phyloP scores from a whole-genome alignment of 768 basidiomycete genomes.

The Psilocybe sp. region DNA sequence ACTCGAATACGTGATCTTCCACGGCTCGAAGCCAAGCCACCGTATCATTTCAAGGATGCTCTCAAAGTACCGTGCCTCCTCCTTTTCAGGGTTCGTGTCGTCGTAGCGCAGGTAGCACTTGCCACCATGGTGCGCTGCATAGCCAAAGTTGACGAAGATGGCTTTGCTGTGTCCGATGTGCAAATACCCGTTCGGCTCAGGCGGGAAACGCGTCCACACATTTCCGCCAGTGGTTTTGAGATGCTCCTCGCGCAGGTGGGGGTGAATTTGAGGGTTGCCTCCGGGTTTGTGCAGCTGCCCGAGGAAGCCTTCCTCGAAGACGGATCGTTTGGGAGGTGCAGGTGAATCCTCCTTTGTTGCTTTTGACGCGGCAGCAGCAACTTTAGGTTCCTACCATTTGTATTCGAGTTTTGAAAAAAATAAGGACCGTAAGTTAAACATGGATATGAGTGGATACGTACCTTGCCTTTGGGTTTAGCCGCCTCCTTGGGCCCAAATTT shows the following conservation, averaged over 20 bases:
- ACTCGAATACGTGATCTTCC: constrained; percentile 98
- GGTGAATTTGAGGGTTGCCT: constrained; percentile 84
- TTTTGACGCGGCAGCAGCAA: constrained; percentile 19
- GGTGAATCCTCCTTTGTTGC: constrained; percentile 27
- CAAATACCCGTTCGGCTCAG: constrained; percentile 96
- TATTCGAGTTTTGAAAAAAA: constrained; percentile 17
- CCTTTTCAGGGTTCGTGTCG: constrained; percentile 98
- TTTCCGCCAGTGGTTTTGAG: constrained; percentile 74
- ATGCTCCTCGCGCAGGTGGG: constrained; percentile 77
- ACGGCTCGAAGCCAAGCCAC: constrained; percentile 98
- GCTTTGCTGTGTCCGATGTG: constrained; percentile 98
- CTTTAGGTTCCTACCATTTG: constrained; percentile 38
- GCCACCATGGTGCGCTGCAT: constrained; percentile 90
- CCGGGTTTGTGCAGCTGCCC: constrained; percentile 91
- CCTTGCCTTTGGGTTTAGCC: constrained; percentile 67
- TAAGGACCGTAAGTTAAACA: not conserved
- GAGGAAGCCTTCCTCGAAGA: constrained; percentile 95
- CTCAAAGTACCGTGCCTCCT: constrained; percentile 94
- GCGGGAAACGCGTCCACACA: constrained; percentile 96
- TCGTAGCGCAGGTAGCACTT: constrained; percentile 94
- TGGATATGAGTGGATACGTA: constrained; percentile 19
- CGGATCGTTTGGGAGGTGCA: constrained; percentile 48
- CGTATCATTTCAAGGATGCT: constrained; percentile 93
- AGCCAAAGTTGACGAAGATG: constrained; percentile 98
- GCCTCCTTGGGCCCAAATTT: constrained; percentile 73